These are phyloP conservation scores for Bacidia gigantensis DNA, from an alignment of 495 filamentous ascomycete genomes.

Conservation along the genomic window DNA sequence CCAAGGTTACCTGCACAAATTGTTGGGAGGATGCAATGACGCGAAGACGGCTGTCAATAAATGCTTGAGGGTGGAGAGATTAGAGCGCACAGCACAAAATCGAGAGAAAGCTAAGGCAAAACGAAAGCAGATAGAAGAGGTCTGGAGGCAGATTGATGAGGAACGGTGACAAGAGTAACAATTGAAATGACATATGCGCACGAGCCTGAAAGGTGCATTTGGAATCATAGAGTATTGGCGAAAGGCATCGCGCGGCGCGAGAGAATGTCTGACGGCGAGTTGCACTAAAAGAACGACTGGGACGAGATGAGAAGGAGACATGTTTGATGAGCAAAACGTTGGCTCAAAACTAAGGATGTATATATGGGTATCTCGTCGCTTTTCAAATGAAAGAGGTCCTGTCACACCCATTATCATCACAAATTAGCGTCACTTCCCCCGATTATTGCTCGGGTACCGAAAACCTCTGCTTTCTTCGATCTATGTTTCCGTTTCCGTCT, in stretches of 20 bases:
- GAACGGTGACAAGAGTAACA: conserved; percentile 40
- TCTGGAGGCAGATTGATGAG: conserved; percentile 74
- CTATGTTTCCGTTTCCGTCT: conserved; percentile 39
- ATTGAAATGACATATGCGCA: no score
- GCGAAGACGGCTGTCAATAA: conserved; percentile 67
- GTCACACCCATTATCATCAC: neutral
- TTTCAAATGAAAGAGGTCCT: neutral
- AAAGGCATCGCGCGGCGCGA: no score
- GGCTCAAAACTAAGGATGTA: neutral
- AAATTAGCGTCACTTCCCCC: conserved; percentile 13
- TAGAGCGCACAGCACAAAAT: conserved; percentile 62
- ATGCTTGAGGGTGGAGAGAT: conserved; percentile 67
- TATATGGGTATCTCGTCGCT: neutral
- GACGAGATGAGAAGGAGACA: no score
- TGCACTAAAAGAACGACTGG: no score
- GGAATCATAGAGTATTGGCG: no score
- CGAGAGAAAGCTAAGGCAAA: conserved; percentile 57
- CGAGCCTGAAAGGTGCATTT: no score
- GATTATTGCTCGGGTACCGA: conserved; percentile 8
- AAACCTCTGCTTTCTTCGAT: conserved; percentile 1
- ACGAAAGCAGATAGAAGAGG: conserved; percentile 49
- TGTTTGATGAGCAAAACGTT: conserved; percentile 7
- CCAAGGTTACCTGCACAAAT: conserved; percentile 76
- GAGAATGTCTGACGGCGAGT: no score
- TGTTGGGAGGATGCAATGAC: conserved; percentile 76